Conservation (phyloP, 1,284 basidiomycete species). For the Naganishia cerealis region DNA sequence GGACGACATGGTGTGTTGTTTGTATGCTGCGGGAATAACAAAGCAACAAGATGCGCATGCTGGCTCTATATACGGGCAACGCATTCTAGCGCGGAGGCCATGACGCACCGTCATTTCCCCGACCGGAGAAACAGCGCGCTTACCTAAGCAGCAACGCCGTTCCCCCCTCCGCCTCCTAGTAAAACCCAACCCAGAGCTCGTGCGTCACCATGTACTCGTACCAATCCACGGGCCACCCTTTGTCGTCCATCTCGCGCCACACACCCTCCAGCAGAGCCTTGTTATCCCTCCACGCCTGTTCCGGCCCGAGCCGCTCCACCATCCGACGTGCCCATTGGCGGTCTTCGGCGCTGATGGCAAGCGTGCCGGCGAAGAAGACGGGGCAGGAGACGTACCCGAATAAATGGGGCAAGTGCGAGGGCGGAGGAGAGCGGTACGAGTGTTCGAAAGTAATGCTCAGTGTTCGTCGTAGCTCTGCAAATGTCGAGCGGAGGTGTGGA, state of each 20-base stretch:
- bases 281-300: slow-evolving; percentile 28
- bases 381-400: slow-evolving; percentile 27
- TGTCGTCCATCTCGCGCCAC: slow-evolving; percentile 25
- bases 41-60: neutral
- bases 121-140: neutral
- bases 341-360: slow-evolving; percentile 8
- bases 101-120: slow-evolving; percentile 12
- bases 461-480: slow-evolving; percentile 18
- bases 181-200: slow-evolving; percentile 18
- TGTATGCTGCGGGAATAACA: neutral
- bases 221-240: slow-evolving; percentile 25
- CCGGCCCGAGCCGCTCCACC: slow-evolving; percentile 20
- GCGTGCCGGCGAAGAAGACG: slow-evolving; percentile 24
- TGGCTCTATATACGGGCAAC: neutral
- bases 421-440: slow-evolving; percentile 8
- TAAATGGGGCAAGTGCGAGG: slow-evolving; percentile 10
- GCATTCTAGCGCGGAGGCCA: neutral
- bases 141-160: neutral
- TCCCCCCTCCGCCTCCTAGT: slow-evolving; percentile 3
- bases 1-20: slow-evolving; percentile 35
- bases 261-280: slow-evolving; percentile 16
- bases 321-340: slow-evolving; percentile 22
- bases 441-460: slow-evolving; percentile 7
- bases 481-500: slow-evolving; percentile 17
- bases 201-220: slow-evolving; percentile 27